phyloP scores from a whole-genome alignment of 2,329 filamentous ascomycete genomes.

The Alternaria alternata region DNA sequence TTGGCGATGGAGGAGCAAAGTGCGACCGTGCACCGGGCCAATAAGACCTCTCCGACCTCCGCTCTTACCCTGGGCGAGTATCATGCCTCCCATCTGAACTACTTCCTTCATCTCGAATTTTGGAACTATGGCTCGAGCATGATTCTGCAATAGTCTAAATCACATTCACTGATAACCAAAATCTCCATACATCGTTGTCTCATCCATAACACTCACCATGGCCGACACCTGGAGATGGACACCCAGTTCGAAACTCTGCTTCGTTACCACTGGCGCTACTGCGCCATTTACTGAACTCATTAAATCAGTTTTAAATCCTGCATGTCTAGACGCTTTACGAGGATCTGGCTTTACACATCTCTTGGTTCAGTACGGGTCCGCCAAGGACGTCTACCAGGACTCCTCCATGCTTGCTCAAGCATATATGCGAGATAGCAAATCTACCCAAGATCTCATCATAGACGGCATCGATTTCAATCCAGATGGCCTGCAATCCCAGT shows the following conservation, averaged over 20 bases:
- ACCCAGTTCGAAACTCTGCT: constrained; percentile 63
- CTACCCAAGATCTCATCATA: constrained; percentile 51
- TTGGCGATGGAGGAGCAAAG: constrained; percentile 37
- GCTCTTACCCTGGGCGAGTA: constrained; percentile 14
- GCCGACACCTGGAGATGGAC: constrained; percentile 32
- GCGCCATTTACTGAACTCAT: constrained; percentile 81
- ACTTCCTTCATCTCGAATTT: background rate
- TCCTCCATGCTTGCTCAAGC: constrained; percentile 22
- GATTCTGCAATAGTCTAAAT: background rate
- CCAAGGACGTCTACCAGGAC: constrained; percentile 62
- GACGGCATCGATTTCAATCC: constrained; percentile 72
- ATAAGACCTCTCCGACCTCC: constrained; percentile 34
- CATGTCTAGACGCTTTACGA: constrained; percentile 70
- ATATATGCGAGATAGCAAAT: constrained; percentile 17
- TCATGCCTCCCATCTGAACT: background rate
- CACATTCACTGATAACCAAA: background rate
- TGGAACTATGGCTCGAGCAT: background rate
- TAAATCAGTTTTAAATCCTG: constrained; percentile 66
- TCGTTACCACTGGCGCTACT: constrained; percentile 93
- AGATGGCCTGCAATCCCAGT: constrained; percentile 65
- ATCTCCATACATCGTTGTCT: background rate
- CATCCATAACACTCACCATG: constrained; percentile 15
- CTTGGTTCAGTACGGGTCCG: constrained; percentile 80
- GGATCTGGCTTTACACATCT: constrained; percentile 73
- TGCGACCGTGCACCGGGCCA: constrained; percentile 29